Evolutionary conservation across 1,139 yeast species (phyloP).

Genomic region (Saccharomyces pastorianus): DNA sequence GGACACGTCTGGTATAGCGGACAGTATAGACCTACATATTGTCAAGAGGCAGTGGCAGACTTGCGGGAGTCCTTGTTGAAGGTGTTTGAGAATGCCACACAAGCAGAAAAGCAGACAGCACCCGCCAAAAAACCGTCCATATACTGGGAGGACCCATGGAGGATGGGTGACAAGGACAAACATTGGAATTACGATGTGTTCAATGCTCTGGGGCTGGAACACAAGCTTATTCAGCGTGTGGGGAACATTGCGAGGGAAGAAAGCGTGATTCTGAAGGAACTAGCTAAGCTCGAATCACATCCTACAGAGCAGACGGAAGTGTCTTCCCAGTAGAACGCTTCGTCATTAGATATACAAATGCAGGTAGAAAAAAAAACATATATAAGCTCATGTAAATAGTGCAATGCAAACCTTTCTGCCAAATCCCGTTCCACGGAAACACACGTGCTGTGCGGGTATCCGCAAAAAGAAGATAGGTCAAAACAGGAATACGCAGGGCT

Average conservation of each 20-base stretch:
- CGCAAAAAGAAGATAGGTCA: not conserved
- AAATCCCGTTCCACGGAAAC: not conserved
- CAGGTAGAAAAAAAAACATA: not conserved
- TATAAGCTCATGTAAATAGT: not conserved
- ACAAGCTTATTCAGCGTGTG: conserved; percentile 18
- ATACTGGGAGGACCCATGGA: conserved; percentile 80
- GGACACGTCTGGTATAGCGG: conserved; percentile 82
- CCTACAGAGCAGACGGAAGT: not conserved
- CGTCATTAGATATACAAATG: not conserved
- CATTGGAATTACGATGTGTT: conserved; percentile 18
- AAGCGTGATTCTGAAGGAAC: conserved; percentile 25
- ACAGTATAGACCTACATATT: conserved; percentile 80
- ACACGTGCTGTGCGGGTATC: not conserved
- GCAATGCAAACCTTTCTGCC: not conserved
- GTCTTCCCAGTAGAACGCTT: not conserved
- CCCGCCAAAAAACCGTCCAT: conserved; percentile 34
- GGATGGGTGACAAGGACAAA: conserved; percentile 53
- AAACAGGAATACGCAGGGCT: not conserved
- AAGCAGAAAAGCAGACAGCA: conserved; percentile 1
- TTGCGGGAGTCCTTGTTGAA: conserved; percentile 60
- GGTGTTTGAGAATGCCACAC: conserved; percentile 35
- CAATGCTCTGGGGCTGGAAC: conserved; percentile 19
- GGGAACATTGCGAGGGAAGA: conserved; percentile 29
- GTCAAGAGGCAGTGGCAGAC: conserved; percentile 91
- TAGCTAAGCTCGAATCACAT: conserved; percentile 7